Base-by-base conservation (phyloP, 2,329 filamentous ascomycete genomes). In the Leptographium galeiforme region DNA sequence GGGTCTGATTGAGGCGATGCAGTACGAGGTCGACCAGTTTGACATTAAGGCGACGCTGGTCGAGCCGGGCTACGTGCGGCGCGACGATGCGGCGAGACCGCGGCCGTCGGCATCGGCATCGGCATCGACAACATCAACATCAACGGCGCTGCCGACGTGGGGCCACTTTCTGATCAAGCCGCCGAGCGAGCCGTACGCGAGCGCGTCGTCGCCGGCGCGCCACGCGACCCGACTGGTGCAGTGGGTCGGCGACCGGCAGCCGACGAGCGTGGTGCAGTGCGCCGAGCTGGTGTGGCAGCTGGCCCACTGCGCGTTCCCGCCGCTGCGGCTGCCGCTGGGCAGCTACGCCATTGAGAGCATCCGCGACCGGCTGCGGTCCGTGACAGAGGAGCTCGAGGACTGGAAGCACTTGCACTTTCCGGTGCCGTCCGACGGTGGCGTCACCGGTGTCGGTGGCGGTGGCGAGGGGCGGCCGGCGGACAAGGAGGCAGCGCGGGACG, bases 271-370 rank as follows among this genome's bases (percentile, higher is more conserved):
- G 0, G 84, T 95, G 53, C 95, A 94, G 68, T 91, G 89, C 56
- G 89, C 89, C 3, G 89, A 97, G 71, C 71, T 97, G 54, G 84
- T 95, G 8, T 97, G 93, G 93, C 84, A 96, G 72, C 71, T 97
- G 45, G 93, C 85, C 0, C 93, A 97, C 72, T 97, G 91, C 70
- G 85, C 82, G n/a, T 96, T 89, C 65, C 93, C 93, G 50, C 93
- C 93, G 0, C 67, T 97, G 58, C 73, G 93, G 38, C 69, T 98
- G 55, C 72, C 96, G n/a, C 69, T 97, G 30, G 93, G 93, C 0
- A 94, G 84, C 59, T 97, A 95, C 70, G 91, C 93, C 1, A 91
- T 97, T 40, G 91, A 98, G 67, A 96, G 90, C 66, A 94, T 97
- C 50, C 76, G 93, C 16, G 93, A 98, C 69, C 77, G 91, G 19